Conservation (phyloP, 768 basidiomycete species). For the Macrocybe gigantea region DNA sequence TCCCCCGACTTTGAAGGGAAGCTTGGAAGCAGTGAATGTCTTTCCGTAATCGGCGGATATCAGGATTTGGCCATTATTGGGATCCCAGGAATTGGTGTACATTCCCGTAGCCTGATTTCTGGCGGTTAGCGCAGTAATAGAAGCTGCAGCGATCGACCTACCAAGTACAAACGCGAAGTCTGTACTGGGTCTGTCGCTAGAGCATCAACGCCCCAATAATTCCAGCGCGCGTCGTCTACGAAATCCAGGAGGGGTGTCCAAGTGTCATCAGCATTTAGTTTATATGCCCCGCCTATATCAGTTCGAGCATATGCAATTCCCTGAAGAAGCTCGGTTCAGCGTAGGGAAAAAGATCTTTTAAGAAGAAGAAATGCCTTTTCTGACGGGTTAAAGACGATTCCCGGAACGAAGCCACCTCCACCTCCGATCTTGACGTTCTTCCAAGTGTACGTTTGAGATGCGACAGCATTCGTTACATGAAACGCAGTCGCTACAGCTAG, state of each 20-base stretch:
- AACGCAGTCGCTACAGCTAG: conserved; percentile 18
- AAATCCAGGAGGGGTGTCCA: conserved; percentile 64
- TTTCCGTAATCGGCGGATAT: conserved; percentile 52
- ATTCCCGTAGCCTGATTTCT: conserved; percentile 43
- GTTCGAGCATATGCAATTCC: conserved; percentile 62
- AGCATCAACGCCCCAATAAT: conserved; percentile 57
- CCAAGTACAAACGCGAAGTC: conserved; percentile 47
- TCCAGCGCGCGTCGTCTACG: conserved; percentile 41
- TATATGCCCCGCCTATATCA: conserved; percentile 64
- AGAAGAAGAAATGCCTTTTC: conserved; percentile 27
- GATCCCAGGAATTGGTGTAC: conserved; percentile 60
- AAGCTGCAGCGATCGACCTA: conserved; percentile 12
- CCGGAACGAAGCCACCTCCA: conserved; percentile 46
- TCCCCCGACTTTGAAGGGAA: conserved; percentile 65
- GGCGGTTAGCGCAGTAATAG: background rate
- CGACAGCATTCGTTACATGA: conserved; percentile 29
- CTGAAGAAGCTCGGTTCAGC: conserved; percentile 13
- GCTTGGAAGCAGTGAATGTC: conserved; percentile 43
- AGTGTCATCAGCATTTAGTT: conserved; percentile 50
- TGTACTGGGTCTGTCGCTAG: conserved; percentile 59
- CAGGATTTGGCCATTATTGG: conserved; percentile 58
- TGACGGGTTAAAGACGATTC: conserved; percentile 57
- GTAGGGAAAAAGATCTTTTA: background rate
- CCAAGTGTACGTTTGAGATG: conserved; percentile 53
- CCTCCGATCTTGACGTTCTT: conserved; percentile 54